phyloP scores from a whole-genome alignment of 257 asterid species.

The Verbena officinalis region DNA sequence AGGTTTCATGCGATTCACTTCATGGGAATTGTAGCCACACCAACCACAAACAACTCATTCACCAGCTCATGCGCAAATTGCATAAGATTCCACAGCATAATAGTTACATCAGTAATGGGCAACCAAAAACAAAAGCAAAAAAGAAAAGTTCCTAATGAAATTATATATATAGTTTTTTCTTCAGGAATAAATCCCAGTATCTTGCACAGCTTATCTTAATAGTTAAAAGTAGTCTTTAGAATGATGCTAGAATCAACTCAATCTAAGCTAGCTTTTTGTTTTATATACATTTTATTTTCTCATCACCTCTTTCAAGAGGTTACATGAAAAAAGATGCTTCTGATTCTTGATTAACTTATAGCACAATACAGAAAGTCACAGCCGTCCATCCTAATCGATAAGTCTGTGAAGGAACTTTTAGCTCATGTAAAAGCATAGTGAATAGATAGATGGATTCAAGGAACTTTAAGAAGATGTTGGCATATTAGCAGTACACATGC shows the following conservation, averaged over 20 bases:
- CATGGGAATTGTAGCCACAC: conserved; percentile 35
- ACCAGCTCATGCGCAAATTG: conserved; percentile 46
- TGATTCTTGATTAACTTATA: conserved; percentile 29
- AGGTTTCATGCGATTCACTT: conserved; percentile 38
- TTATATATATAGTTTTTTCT: conserved; percentile 7
- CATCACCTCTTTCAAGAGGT: conserved; percentile 13
- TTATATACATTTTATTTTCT: conserved; percentile 3
- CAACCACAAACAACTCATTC: conserved; percentile 33
- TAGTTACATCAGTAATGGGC: conserved; percentile 43
- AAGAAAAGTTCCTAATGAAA: conserved; percentile 27
- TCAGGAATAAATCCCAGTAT: conserved; percentile 40
- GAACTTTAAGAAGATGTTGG: conserved; percentile 26
- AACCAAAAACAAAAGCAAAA: background rate
- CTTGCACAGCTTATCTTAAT: conserved; percentile 38
- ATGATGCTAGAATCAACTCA: conserved; percentile 38
- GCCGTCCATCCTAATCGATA: conserved; percentile 24
- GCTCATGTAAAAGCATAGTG: conserved; percentile 21
- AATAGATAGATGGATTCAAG: conserved; percentile 33
- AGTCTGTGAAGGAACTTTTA: conserved; percentile 28
- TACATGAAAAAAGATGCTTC: conserved; percentile 17
- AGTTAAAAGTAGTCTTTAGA: conserved; percentile 29
- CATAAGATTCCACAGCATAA: conserved; percentile 49
- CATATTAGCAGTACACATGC: conserved; percentile 29
- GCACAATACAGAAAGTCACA: conserved; percentile 30
- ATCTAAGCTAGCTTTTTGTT: conserved; percentile 20